Conservation (phyloP, 768 basidiomycete species). For the Tylopilus sp. region DNA sequence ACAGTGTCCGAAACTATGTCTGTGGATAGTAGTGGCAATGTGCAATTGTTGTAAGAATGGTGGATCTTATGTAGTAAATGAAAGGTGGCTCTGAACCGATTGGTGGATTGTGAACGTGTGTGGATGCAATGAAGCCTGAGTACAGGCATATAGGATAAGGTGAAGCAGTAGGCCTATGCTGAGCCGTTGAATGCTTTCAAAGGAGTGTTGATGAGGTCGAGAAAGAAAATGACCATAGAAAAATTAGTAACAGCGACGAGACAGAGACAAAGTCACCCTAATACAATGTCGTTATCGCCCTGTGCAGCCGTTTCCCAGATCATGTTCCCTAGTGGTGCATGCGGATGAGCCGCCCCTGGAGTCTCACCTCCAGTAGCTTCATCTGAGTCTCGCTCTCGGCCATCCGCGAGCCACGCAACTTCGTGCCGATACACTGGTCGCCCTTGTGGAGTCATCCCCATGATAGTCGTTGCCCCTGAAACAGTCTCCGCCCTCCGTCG, state of each 20-base stretch:
- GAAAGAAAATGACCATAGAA: neutral
- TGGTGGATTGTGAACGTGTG: slow-evolving; percentile 1
- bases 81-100: neutral
- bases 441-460: slow-evolving; percentile 28
- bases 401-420: slow-evolving; percentile 25
- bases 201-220: neutral
- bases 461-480: slow-evolving; percentile 27
- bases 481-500: slow-evolving; percentile 35
- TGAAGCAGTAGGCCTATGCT: neutral
- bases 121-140: slow-evolving; percentile 2
- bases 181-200: slow-evolving; percentile 5
- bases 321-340: slow-evolving; percentile 21
- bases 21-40: slow-evolving; percentile 16
- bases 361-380: slow-evolving; percentile 17
- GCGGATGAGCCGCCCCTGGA: slow-evolving; percentile 20
- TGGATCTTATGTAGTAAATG: neutral
- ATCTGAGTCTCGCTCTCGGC: slow-evolving; percentile 15
- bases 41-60: neutral
- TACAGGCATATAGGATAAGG: slow-evolving; percentile 2
- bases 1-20: slow-evolving; percentile 12
- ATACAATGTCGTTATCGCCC: slow-evolving; percentile 29
- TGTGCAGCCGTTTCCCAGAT: slow-evolving; percentile 29
- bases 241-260: slow-evolving; percentile 3
- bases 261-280: slow-evolving; percentile 19
- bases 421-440: slow-evolving; percentile 30